Conservation (phyloP, 768 basidiomycete species). For the Rhodosporidiobolus sp. region DNA sequence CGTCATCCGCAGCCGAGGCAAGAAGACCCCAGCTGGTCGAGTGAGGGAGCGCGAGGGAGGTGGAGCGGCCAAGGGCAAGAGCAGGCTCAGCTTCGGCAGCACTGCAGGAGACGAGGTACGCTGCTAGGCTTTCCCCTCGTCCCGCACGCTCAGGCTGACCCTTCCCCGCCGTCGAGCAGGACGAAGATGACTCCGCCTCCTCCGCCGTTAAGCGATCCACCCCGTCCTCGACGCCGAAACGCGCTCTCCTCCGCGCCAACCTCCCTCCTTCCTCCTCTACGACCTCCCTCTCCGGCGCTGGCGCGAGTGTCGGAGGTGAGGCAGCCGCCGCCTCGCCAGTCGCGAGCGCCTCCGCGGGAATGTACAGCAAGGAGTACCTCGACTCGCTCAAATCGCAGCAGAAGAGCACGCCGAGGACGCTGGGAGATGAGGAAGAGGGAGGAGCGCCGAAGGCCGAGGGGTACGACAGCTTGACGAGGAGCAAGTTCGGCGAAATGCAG, state of each 20-base stretch:
- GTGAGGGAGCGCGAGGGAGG: conserved; percentile 23
- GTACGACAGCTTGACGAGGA: conserved; percentile 42
- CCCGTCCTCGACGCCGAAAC: conserved; percentile 7
- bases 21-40: conserved; percentile 30
- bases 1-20: conserved; percentile 23
- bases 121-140: not conserved
- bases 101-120: not conserved
- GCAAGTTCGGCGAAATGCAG: conserved; percentile 45
- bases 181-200: conserved; percentile 1
- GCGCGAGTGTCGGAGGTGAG: not conserved
- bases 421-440: conserved; percentile 15
- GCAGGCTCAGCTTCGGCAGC: conserved; percentile 23
- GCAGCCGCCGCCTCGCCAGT: not conserved
- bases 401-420: conserved; percentile 34
- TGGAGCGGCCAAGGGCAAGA: not conserved
- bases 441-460: not conserved
- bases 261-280: not conserved
- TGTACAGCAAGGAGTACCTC: conserved; percentile 51
- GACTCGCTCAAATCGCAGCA: conserved; percentile 49
- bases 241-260: conserved; percentile 17
- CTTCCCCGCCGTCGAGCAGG: not conserved
- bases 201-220: conserved; percentile 28
- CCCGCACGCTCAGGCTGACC: not conserved
- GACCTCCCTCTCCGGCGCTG: not conserved
- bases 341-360: not conserved